Percentiles rank a stretch among this genome's conserved stretches.
Evolutionary conservation across 75 land plant genomes (phyloP).

Genomic region (Pinus taeda): DNA sequence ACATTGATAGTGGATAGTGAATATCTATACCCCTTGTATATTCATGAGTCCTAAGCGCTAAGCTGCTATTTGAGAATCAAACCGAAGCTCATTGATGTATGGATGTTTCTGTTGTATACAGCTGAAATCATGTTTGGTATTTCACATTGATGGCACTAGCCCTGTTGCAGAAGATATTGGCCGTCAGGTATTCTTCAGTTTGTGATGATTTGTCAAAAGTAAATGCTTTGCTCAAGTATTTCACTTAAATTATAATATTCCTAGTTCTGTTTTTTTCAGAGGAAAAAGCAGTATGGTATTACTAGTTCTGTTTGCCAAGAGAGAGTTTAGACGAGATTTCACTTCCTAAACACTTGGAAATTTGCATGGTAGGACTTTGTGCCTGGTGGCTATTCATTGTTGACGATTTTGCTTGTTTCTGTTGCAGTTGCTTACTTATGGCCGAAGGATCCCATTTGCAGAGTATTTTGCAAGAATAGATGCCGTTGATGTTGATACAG

Average conservation of each 20-base stretch:
- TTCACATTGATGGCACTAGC: slow-evolving; percentile 90
- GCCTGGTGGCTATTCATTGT: not conserved
- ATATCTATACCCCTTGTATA: not conserved
- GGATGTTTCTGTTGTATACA: slow-evolving; percentile 21
- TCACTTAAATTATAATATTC: not conserved
- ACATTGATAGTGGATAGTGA: not conserved
- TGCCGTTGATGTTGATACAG: slow-evolving; percentile 88
- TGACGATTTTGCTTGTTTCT: not conserved
- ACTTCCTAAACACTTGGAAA: not conserved
- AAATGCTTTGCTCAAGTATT: not conserved
- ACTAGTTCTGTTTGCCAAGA: too few relatives aligned
- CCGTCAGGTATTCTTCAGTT: slow-evolving; percentile 57
- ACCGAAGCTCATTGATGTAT: too few relatives aligned
- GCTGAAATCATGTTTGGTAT: slow-evolving; percentile 75
- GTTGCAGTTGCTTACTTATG: slow-evolving; percentile 83
- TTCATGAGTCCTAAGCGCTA: not conserved
- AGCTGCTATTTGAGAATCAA: not conserved
- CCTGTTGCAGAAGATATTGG: slow-evolving; percentile 93
- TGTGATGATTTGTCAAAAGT: not conserved
- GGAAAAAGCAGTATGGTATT: too few relatives aligned
- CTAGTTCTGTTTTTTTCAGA: not conserved
- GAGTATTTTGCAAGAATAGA: slow-evolving; percentile 97
- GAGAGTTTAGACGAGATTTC: not conserved
- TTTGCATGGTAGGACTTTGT: not conserved
- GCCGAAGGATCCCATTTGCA: slow-evolving; percentile 84